phyloP scores from a whole-genome alignment of 768 basidiomycete genomes.

The Boletus rubroflammeus region DNA sequence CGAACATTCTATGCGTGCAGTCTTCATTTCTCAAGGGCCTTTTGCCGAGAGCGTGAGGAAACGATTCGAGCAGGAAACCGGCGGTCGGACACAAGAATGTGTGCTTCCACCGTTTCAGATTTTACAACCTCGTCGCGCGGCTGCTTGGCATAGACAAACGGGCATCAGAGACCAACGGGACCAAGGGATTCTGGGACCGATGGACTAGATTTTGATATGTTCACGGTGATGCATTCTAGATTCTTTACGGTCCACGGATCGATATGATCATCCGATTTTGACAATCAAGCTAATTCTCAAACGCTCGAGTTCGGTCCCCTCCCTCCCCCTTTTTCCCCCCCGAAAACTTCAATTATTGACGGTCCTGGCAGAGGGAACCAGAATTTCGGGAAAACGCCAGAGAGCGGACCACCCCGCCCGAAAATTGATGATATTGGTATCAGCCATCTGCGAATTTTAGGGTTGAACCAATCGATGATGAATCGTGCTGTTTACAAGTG shows the following conservation, averaged over 20 bases:
- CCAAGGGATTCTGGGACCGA: constrained; percentile 74
- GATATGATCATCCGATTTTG: neutral
- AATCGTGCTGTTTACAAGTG: no score
- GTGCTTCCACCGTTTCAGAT: constrained; percentile 74
- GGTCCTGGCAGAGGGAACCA: neutral
- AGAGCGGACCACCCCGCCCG: neutral
- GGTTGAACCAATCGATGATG: no score
- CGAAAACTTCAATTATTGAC: neutral
- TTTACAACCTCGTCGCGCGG: constrained; percentile 77
- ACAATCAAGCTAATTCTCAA: neutral
- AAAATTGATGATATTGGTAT: no score
- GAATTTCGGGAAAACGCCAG: neutral
- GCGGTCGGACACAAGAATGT: constrained; percentile 38
- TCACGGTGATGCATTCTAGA: neutral
- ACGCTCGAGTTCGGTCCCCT: neutral
- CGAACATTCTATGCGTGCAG: constrained; percentile 72
- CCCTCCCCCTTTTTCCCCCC: no score
- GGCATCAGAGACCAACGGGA: constrained; percentile 70
- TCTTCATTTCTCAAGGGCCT: constrained; percentile 87
- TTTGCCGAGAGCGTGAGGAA: constrained; percentile 44
- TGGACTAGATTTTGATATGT: constrained; percentile 26
- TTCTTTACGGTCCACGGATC: neutral
- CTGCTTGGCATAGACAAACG: constrained; percentile 57
- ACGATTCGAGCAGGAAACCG: constrained; percentile 12
- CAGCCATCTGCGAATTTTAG: no score